Base-by-base conservation (phyloP, 2,329 filamentous ascomycete species). In the Cryphonectria naterciae region DNA sequence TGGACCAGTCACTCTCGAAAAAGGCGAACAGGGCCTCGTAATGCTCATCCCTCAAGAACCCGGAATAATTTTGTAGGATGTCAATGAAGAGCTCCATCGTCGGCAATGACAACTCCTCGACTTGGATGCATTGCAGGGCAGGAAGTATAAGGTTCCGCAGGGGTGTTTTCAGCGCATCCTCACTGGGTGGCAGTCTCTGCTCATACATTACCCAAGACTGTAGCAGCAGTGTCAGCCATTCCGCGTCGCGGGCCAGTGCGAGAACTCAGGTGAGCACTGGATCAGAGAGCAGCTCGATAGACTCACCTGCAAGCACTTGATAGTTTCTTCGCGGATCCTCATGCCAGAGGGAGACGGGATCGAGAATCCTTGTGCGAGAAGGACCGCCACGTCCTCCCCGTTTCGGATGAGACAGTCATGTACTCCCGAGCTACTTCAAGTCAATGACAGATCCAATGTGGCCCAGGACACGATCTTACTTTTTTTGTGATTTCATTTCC, bases 171-270 rank as follows among this genome's bases (percentile, higher is more conserved):
- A 92, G 83, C 22, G 87, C 83, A 22, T 85, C 85, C 46, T 87
- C 86, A 62, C 86, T 85, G 3, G 86, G 82, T 65, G 89, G 89
- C 39, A 87, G 85, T 46, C 88, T 86, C 75, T 94, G 91, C 6
- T 89, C 90, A 76, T 94, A 94, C 75, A 89, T 85, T 43, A 94
- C 86, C 92, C 92, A 95, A 5, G 91, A 87, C 90, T 92, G 68
- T 17, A 49, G 68, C 17, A 49, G 54, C 74, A 67, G 76, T 65
- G 46, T 72, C 63, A 71, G 70, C 49, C 67, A 67, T 63, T 68
- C 22, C 41, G 37, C 43, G n/a, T 28, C 19, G 6, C 13, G 11
- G 17, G 49, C 15, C 35, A 25, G 13, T 17, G 22, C 19, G 49
- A 58, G 25, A 25, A 5, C 13, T 1, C 25, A 5, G 11, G 13